phyloP scores from a whole-genome alignment of 116 monocot genomes.

The Phalaenopsis hybrid region DNA sequence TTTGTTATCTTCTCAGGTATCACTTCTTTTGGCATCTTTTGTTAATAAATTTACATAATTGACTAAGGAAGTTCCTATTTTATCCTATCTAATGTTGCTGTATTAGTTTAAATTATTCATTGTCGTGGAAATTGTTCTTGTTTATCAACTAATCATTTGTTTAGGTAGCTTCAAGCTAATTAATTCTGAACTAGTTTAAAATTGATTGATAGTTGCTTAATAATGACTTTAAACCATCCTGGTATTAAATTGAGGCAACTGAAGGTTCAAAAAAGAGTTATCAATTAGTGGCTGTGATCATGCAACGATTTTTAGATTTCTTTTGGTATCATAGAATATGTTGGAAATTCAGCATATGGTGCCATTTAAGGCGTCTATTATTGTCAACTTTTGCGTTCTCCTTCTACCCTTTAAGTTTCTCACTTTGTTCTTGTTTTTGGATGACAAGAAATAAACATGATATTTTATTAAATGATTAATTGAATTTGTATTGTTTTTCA shows the following conservation, averaged over 20 bases:
- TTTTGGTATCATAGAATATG: not conserved
- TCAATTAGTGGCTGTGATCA: not conserved
- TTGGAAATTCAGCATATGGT: not conserved
- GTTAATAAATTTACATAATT: no score
- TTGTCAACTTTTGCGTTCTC: not conserved
- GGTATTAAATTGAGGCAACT: not conserved
- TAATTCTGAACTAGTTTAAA: not conserved
- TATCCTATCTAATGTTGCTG: no score
- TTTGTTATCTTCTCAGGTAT: no score
- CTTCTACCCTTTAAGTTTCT: not conserved
- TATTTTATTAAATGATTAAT: not conserved
- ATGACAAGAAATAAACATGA: not conserved
- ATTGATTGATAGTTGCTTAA: not conserved
- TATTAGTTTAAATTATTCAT: no score
- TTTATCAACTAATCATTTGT: no score
- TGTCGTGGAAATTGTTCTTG: no score
- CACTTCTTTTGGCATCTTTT: no score
- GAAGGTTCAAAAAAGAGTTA: not conserved
- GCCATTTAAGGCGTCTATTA: not conserved
- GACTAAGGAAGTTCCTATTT: no score
- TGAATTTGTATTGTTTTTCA: constrained; percentile 19
- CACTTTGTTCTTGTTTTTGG: not conserved
- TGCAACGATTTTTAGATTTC: not conserved
- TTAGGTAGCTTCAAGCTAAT: not conserved
- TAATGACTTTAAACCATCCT: not conserved